Evolutionary conservation across 208 protist genomes (phyloP), one percentile per base, ranked within the genome.

Genomic region (Wallacemonas collosoma): DNA sequence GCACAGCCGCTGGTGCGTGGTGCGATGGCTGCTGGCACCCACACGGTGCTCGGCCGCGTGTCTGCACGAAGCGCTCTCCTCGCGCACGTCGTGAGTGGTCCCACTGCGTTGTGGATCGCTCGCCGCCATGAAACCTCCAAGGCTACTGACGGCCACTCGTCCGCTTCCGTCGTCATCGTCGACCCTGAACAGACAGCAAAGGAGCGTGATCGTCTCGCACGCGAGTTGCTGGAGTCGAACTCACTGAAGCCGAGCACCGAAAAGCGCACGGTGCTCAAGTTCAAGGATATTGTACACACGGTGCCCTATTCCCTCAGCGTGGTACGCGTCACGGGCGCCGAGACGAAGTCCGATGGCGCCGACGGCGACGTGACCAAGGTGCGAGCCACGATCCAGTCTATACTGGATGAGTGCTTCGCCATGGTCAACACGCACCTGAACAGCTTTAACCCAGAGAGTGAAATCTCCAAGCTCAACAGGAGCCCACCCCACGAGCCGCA

Each of bases 221-320:
- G 87, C 38, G 79, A 74, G 57, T 56, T 90, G 64, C 85, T 95
- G 38, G 84, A 67, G 12, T 75, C 75, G 38, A 91, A 89, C 81
- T 74, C 79, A 12, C 77, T 82, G 8, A 55, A 76, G 63, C 65
- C 57, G 35, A 54, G 65, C 35, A 53, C 68, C 15, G 67, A 83
- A 14, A 67, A 76, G 50, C 82, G 74, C 17, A 68, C 57, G 1
- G 70, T 85, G 15, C 43, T 90, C 47, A 76, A 76, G 12, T 68
- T 86, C 65, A 79, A 68, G 2, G 90, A 85, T 38, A 17, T 95
- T 14, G 68, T 80, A 44, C 83, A 87, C 80, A 95, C 90, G 1
- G 83, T 95, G n/a, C 90, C 87, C 50, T 95, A 90, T 71, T 80
- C 82, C 9, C 83, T 93, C 45, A 75, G 41, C 53, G 17, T 83